A percentile compares a stretch with the other conserved stretches of the same genome.
These are phyloP conservation scores for Myriosclerotinia scirpicola DNA, from an alignment of 2,329 filamentous ascomycete species.

Conservation along the genomic window DNA sequence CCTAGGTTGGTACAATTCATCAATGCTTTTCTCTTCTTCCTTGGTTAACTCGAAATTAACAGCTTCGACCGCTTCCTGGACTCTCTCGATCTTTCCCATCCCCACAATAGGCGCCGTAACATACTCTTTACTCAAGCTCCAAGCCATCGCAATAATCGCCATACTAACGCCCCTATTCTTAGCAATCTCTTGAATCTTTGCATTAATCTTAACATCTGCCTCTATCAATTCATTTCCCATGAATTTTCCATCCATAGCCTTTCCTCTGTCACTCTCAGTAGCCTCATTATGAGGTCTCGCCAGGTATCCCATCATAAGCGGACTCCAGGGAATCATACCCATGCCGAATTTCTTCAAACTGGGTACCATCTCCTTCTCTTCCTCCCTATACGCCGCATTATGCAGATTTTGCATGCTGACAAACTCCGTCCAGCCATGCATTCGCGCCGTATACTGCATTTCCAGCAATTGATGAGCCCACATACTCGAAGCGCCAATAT, in stretches of 20 bases:
- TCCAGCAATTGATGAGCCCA: slow-evolving; percentile 29
- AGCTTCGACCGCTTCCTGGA: slow-evolving; percentile 53
- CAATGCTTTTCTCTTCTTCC: slow-evolving; percentile 55
- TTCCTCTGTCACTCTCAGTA: slow-evolving; percentile 27
- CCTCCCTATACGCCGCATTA: slow-evolving; percentile 60
- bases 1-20: slow-evolving; percentile 43
- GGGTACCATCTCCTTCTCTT: slow-evolving; percentile 46
- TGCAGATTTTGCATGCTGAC: slow-evolving; percentile 60
- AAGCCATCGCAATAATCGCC: slow-evolving; percentile 59
- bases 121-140: slow-evolving; percentile 46
- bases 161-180: slow-evolving; percentile 57
- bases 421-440: slow-evolving; percentile 59
- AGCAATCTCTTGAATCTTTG: slow-evolving; percentile 44
- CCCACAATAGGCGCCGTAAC: slow-evolving; percentile 53
- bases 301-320: slow-evolving; percentile 39
- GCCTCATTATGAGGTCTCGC: slow-evolving; percentile 28
- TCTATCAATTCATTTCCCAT: slow-evolving; percentile 27
- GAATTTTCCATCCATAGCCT: slow-evolving; percentile 27
- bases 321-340: slow-evolving; percentile 45
- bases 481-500: slow-evolving; percentile 47
- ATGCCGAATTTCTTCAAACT: slow-evolving; percentile 36
- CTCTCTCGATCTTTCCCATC: slow-evolving; percentile 48
- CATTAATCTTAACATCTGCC: slow-evolving; percentile 35
- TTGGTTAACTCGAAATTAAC: slow-evolving; percentile 46
- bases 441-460: slow-evolving; percentile 45